Base-by-base conservation (phyloP, 495 filamentous ascomycete species). In the Cairneyella variabilis region DNA sequence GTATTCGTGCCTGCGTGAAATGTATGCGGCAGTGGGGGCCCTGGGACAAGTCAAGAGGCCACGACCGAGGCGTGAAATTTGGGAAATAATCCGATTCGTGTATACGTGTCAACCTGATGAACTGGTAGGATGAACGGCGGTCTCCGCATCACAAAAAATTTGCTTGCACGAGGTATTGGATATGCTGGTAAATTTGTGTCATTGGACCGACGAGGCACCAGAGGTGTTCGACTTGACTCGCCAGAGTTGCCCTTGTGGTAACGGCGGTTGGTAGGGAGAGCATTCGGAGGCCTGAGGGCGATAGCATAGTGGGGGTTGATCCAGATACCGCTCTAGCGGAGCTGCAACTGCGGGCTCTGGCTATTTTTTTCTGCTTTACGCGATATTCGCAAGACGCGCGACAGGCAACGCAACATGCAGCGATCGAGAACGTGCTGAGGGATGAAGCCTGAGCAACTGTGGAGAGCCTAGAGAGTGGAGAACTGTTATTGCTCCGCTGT, bases 351-450 rank as follows among this genome's bases (percentile, higher is more conserved):
- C 14, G 28, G 14, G 7, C 7, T 32, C 28, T 32, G 6, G 28
- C 14, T 32, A 32, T 14, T 32, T 6, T 32, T 7, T 14, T 7
- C 7, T 32, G 14, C 28, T 32, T 6, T 32, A 32, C 28, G 28
- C 6, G 28, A 7, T 32, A 32, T 32, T 40, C 16, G 8, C 37
- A 40, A 6, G 26, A 47, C 44, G 11, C 26, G 44, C 25, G 25
- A 23, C 22, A 16, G 44, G 27, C 9, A 9, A 47, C 44, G 7
- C 23, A 25, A 47, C 25, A 11, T 16, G 26, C 17, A 27, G 9
- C 20, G 16, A 47, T 34, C 26, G 44, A 47, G 27, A 47, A 47
- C 44, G 44, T 47, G 44, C 8, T 30, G 44, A 16, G 25, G 12
- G 20, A 12, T 12, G 23, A 3, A 4, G 6, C 16, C 14, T 23